Conservation (phyloP, 164 flowering plant species). For the Buxus sempervirens region DNA sequence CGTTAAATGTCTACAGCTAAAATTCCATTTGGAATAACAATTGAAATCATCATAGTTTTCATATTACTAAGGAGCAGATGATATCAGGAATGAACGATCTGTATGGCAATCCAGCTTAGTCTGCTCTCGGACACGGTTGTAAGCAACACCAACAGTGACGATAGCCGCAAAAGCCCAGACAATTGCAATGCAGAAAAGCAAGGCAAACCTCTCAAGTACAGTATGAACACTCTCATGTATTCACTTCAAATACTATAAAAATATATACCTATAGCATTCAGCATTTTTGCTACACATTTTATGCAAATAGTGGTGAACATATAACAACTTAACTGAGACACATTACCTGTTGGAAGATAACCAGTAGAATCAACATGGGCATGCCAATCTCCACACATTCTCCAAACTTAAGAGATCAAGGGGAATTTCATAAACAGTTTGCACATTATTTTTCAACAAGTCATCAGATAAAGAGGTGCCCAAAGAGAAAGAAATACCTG, state of each 20-base stretch:
- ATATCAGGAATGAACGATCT: slow-evolving; percentile 61
- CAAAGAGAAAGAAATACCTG: slow-evolving; percentile 37
- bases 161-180: slow-evolving; percentile 91
- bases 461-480: not conserved
- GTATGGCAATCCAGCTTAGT: slow-evolving; percentile 75
- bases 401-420: slow-evolving; percentile 53
- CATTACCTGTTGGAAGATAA: slow-evolving; percentile 67
- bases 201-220: slow-evolving; percentile 59
- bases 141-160: slow-evolving; percentile 86
- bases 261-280: not conserved
- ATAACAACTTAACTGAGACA: not conserved
- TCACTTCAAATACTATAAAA: slow-evolving; percentile 63
- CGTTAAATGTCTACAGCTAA: not conserved
- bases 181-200: slow-evolving; percentile 70
- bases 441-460: not conserved
- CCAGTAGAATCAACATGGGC: slow-evolving; percentile 76
- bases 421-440: not conserved
- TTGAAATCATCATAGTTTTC: not conserved
- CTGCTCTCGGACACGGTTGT: slow-evolving; percentile 43
- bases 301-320: not conserved
- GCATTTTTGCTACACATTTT: not conserved
- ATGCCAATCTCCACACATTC: slow-evolving; percentile 89
- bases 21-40: not conserved
- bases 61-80: slow-evolving; percentile 87
- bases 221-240: slow-evolving; percentile 29